Conservation (phyloP, 257 asterid genomes). For the Nicotiana paniculata region DNA sequence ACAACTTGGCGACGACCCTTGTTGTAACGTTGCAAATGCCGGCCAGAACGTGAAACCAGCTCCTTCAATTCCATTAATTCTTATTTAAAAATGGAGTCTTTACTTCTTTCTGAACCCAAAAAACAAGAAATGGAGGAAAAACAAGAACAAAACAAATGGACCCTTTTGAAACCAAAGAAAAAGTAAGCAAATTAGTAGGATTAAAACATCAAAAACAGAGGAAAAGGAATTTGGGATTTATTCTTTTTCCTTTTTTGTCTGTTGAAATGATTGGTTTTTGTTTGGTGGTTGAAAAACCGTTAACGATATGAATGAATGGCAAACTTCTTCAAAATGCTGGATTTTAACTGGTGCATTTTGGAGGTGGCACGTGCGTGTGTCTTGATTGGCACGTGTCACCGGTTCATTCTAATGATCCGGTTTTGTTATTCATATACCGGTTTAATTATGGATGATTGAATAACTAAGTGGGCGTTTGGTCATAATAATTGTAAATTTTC, state of each 20-base stretch:
- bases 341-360: slow-evolving; percentile 9
- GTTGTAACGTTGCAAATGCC: slow-evolving; percentile 75
- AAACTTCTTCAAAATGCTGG: neutral
- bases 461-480: no score
- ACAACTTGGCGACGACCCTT: slow-evolving; percentile 86
- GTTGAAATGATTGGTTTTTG: slow-evolving; percentile 1
- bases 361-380: neutral
- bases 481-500: no score
- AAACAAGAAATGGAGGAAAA: neutral
- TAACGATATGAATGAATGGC: neutral
- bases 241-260: neutral
- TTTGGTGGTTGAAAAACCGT: neutral
- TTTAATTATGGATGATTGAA: neutral
- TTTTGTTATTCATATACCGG: neutral
- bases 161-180: neutral
- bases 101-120: neutral
- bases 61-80: slow-evolving; percentile 43
- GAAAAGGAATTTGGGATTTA: neutral
- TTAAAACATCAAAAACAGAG: neutral
- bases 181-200: neutral
- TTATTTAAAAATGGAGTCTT: neutral
- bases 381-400: neutral
- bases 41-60: slow-evolving; percentile 74
- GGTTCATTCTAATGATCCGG: neutral
- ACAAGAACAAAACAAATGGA: neutral